Percentiles rank a stretch among this genome's conserved stretches.
These are phyloP conservation scores for Ammopiptanthus mongolicus DNA, from an alignment of 306 rosid genomes.

Conservation along the genomic window DNA sequence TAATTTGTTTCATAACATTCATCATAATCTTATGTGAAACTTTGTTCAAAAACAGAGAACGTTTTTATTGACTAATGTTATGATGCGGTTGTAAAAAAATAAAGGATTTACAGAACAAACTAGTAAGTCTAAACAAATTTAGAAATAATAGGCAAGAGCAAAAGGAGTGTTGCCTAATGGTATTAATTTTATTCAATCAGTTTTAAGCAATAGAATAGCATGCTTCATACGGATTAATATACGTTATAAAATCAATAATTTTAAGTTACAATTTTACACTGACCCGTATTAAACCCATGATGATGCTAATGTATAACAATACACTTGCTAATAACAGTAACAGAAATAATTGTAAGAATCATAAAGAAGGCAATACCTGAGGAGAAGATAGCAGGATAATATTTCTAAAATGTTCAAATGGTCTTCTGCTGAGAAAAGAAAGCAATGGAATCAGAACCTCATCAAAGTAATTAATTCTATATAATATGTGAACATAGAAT, in stretches of 20 bases:
- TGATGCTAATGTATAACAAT: neutral
- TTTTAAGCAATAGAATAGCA: neutral
- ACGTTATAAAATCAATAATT: neutral
- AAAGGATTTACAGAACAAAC: too few species aligned
- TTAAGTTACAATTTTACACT: neutral
- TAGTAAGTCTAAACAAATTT: too few species aligned
- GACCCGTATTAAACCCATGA: neutral
- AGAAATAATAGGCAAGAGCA: too few species aligned
- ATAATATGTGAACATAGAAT: neutral
- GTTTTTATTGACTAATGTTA: too few species aligned
- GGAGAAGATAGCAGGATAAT: conserved; percentile 86
- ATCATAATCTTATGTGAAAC: too few species aligned
- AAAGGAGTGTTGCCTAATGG: too few species aligned
- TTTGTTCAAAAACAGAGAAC: too few species aligned
- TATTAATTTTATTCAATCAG: too few species aligned
- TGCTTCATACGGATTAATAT: neutral
- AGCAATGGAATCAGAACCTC: conserved; percentile 20
- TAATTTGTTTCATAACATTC: too few species aligned
- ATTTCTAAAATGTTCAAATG: conserved; percentile 70
- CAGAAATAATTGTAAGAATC: neutral
- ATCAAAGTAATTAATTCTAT: neutral
- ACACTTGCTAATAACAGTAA: neutral
- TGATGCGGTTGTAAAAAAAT: too few species aligned
- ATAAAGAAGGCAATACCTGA: conserved; percentile 53
- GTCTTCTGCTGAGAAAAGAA: conserved; percentile 79